These are phyloP conservation scores for Sedum album DNA, from an alignment of 164 flowering plant genomes.

Conservation along the genomic window DNA sequence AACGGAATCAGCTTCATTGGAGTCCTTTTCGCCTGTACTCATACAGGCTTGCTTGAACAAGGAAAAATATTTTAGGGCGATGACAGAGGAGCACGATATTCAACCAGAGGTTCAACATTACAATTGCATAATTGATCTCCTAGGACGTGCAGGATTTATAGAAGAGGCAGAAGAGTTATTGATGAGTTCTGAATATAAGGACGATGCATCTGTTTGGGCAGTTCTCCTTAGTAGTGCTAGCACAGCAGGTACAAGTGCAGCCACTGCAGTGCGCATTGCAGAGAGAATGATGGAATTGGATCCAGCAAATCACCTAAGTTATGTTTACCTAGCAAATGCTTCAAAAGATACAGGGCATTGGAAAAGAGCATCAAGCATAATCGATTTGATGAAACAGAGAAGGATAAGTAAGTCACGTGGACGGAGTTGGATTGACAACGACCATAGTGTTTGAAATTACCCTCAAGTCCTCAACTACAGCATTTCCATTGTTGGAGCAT, in stretches of 20 bases:
- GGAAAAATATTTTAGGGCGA: constrained; percentile 51
- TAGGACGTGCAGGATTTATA: constrained; percentile 71
- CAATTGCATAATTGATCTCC: constrained; percentile 82
- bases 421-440: constrained; percentile 63
- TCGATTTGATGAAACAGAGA: constrained; percentile 51
- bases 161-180: constrained; percentile 81
- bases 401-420: constrained; percentile 59
- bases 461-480: background rate
- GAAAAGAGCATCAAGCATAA: constrained; percentile 43
- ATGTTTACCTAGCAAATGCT: constrained; percentile 60
- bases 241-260: constrained; percentile 32
- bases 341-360: constrained; percentile 60
- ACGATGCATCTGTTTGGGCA: constrained; percentile 62
- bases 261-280: constrained; percentile 63
- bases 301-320: constrained; percentile 66
- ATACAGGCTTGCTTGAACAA: constrained; percentile 59
- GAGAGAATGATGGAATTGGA: constrained; percentile 61
- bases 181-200: constrained; percentile 30
- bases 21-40: constrained; percentile 83
- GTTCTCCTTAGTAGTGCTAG: constrained; percentile 87
- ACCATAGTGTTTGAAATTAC: background rate
- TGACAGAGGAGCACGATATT: constrained; percentile 43
- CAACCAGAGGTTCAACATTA: constrained; percentile 57
- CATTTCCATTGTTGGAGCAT: background rate
- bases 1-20: constrained; percentile 69